Evolutionary conservation across 805 yeast species (phyloP).

Genomic region (Yarrowia sp.): DNA sequence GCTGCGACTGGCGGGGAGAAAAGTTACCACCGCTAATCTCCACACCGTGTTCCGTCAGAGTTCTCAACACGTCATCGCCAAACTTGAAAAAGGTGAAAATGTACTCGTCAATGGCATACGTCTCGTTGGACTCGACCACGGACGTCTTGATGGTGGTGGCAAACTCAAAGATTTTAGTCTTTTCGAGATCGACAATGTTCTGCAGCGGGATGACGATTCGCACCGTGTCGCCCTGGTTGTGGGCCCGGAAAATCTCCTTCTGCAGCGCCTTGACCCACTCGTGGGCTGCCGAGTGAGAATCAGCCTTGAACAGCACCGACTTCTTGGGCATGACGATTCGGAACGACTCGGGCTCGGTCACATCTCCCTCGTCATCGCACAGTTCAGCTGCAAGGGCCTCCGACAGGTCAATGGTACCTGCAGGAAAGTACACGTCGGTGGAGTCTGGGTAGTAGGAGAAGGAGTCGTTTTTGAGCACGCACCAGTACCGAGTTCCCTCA

Average conservation of each 20-base stretch:
- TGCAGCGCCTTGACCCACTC: slow-evolving; percentile 80
- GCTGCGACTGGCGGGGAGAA: slow-evolving; percentile 27
- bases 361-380: slow-evolving; percentile 42
- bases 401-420: slow-evolving; percentile 72
- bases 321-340: slow-evolving; percentile 64
- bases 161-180: slow-evolving; percentile 60
- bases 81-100: slow-evolving; percentile 66
- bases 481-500: slow-evolving; percentile 72
- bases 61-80: slow-evolving; percentile 49
- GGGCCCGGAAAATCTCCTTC: slow-evolving; percentile 76
- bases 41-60: slow-evolving; percentile 19
- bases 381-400: slow-evolving; percentile 68
- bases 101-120: slow-evolving; percentile 70
- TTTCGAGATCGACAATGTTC: slow-evolving; percentile 68
- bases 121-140: slow-evolving; percentile 62
- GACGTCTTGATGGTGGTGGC: slow-evolving; percentile 66
- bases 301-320: slow-evolving; percentile 73
- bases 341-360: slow-evolving; percentile 57
- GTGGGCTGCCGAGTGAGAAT: slow-evolving; percentile 72
- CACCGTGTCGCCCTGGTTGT: slow-evolving; percentile 74
- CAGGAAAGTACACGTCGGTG: slow-evolving; percentile 85
- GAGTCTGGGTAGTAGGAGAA: slow-evolving; percentile 69
- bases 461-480: slow-evolving; percentile 71
- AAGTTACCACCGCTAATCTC: slow-evolving; percentile 25
- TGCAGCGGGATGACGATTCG: slow-evolving; percentile 77